Evolutionary conservation across 192 early-diverging fungal species (phyloP).

Genomic region (Coemansia reversa): DNA sequence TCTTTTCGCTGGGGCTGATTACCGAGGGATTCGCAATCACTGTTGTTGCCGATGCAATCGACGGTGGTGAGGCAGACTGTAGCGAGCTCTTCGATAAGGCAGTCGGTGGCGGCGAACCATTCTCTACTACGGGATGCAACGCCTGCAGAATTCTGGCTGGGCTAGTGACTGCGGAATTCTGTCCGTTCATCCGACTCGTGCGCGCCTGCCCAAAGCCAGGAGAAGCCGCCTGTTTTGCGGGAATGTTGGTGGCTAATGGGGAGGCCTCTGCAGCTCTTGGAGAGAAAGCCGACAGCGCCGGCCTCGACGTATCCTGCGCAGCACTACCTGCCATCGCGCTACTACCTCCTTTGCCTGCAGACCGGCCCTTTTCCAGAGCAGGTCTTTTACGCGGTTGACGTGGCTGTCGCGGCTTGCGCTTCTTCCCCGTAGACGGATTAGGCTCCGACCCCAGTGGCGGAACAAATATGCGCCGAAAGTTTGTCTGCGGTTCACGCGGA

Average conservation of each 20-base stretch:
- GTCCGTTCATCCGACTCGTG: constrained; percentile 5
- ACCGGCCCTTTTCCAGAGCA: background rate
- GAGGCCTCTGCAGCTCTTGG: too few relatives aligned
- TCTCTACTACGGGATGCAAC: too few relatives aligned
- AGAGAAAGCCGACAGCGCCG: too few relatives aligned
- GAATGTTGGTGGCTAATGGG: background rate
- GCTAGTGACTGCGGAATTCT: background rate
- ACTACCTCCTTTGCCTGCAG: too few relatives aligned
- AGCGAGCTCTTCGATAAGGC: too few relatives aligned
- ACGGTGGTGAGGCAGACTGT: too few relatives aligned
- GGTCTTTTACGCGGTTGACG: constrained; percentile 39
- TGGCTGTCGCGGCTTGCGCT: constrained; percentile 48
- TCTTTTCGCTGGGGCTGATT: too few relatives aligned
- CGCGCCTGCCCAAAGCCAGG: background rate
- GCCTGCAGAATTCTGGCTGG: background rate
- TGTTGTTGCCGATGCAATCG: constrained; percentile 6
- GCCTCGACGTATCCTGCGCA: too few relatives aligned
- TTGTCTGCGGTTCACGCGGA: constrained; percentile 28
- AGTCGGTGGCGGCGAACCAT: too few relatives aligned
- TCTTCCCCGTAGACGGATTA: constrained; percentile 18
- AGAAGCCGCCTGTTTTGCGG: constrained; percentile 3
- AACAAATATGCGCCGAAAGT: constrained; percentile 39
- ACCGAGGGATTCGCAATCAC: background rate
- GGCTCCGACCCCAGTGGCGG: constrained; percentile 25
- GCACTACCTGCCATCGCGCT: background rate